A percentile compares a stretch with the other conserved stretches of the same genome.
Evolutionary conservation across 768 basidiomycete species (phyloP).

Genomic region (Lactarius vividus): DNA sequence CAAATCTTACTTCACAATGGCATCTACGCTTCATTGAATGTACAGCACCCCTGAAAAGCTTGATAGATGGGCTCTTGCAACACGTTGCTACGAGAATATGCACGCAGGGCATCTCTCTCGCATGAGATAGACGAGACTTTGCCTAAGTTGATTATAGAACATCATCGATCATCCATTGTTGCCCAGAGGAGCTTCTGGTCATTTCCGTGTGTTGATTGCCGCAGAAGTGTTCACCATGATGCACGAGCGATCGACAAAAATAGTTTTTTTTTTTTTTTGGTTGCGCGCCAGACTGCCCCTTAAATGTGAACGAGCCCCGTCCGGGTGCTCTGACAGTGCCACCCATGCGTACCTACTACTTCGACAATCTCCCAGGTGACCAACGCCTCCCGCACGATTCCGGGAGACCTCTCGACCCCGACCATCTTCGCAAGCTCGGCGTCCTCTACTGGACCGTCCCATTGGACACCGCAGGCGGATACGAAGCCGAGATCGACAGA

Average conservation of each 20-base stretch:
- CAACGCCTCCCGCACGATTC: conserved; percentile 81
- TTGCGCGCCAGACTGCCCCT: too few relatives aligned
- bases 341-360: conserved; percentile 71
- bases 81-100: neutral
- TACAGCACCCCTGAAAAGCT: too few relatives aligned
- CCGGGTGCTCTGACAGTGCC: too few relatives aligned
- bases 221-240: too few relatives aligned
- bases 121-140: too few relatives aligned
- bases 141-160: neutral
- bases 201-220: too few relatives aligned
- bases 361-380: conserved; percentile 72
- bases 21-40: too few relatives aligned
- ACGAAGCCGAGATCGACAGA: conserved; percentile 54
- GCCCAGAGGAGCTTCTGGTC: neutral
- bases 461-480: conserved; percentile 44
- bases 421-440: conserved; percentile 53
- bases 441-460: conserved; percentile 70
- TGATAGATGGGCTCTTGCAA: too few relatives aligned
- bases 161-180: neutral
- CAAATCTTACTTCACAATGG: too few relatives aligned
- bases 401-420: conserved; percentile 48
- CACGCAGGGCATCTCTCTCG: neutral
- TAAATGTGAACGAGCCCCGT: too few relatives aligned
- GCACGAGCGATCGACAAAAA: too few relatives aligned
- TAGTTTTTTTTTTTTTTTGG: too few relatives aligned